Evolutionary conservation across 306 rosid genomes (phyloP).

Genomic region (Ochetophila trinervis): DNA sequence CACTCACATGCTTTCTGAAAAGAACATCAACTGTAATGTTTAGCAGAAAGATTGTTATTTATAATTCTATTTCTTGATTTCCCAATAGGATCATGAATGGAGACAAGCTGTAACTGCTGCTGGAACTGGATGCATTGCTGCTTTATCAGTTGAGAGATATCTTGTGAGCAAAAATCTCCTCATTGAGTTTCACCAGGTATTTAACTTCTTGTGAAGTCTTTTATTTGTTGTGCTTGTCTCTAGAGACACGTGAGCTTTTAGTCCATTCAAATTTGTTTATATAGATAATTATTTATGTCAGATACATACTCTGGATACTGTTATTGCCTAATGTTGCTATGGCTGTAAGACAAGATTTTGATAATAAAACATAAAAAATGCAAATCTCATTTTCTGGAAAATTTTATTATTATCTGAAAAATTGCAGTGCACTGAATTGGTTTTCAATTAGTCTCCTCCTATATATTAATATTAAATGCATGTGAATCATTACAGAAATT

Average conservation of each 20-base stretch:
- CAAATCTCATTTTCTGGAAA: neutral
- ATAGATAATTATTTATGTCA: slow-evolving; percentile 3
- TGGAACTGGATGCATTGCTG: slow-evolving; percentile 95
- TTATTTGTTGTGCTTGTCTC: slow-evolving; percentile 15
- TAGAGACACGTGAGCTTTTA: neutral
- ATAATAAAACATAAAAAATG: neutral
- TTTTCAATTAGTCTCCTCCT: no score
- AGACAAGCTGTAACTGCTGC: slow-evolving; percentile 99
- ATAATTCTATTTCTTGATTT: slow-evolving; percentile 8
- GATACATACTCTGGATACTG: slow-evolving; percentile 7
- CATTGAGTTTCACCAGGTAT: slow-evolving; percentile 96
- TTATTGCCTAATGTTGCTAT: slow-evolving; percentile 11
- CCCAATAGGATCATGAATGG: slow-evolving; percentile 85
- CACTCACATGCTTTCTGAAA: no score
- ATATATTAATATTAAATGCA: no score
- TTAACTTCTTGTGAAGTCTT: slow-evolving; percentile 18
- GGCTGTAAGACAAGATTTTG: slow-evolving; percentile 15
- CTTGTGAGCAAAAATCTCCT: slow-evolving; percentile 73
- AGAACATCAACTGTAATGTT: neutral
- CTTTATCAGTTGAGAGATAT: slow-evolving; percentile 93
- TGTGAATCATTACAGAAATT: no score
- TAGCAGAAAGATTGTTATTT: slow-evolving; percentile 2
- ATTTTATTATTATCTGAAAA: neutral
- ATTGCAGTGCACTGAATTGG: no score
- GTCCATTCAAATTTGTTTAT: neutral